Evolutionary conservation across 345 rosid species (phyloP).

Genomic region (Sapria himalayana): DNA sequence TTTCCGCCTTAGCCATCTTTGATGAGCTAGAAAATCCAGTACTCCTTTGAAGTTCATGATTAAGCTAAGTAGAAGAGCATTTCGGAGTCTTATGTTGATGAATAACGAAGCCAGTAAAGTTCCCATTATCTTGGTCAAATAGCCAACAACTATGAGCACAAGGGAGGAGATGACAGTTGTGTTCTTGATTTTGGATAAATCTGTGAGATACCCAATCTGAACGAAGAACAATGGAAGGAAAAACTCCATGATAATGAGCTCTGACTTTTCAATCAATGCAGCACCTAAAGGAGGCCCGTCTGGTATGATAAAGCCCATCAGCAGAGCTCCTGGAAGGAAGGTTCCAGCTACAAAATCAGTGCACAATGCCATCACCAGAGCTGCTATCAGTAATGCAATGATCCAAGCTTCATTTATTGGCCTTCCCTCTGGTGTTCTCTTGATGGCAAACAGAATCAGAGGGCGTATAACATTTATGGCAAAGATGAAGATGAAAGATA

Average conservation of each 20-base stretch:
- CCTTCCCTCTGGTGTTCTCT: slow-evolving; percentile 10
- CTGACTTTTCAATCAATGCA: slow-evolving; percentile 10
- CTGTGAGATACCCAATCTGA: neutral
- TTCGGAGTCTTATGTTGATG: slow-evolving; percentile 1
- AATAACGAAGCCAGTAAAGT: neutral
- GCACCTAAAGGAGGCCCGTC: slow-evolving; percentile 17
- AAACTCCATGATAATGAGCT: slow-evolving; percentile 9
- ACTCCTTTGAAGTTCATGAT: slow-evolving; percentile 12
- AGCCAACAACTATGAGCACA: neutral
- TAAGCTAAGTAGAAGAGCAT: slow-evolving; percentile 9
- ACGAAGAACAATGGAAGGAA: slow-evolving; percentile 13
- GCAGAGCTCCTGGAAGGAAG: slow-evolving; percentile 3
- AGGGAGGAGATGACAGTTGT: neutral
- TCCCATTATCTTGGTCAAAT: slow-evolving; percentile 6
- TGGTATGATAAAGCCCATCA: slow-evolving; percentile 12
- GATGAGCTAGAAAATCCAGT: neutral
- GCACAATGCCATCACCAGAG: neutral
- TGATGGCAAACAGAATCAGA: neutral
- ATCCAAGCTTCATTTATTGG: slow-evolving; percentile 6
- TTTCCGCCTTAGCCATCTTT: neutral
- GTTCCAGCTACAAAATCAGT: slow-evolving; percentile 5
- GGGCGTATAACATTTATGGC: slow-evolving; percentile 7
- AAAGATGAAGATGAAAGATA: neutral
- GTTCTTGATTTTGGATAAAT: neutral
- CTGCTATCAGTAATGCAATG: neutral